Conservation (phyloP, 2,329 filamentous ascomycete species). For the Epichloe bromicola region DNA sequence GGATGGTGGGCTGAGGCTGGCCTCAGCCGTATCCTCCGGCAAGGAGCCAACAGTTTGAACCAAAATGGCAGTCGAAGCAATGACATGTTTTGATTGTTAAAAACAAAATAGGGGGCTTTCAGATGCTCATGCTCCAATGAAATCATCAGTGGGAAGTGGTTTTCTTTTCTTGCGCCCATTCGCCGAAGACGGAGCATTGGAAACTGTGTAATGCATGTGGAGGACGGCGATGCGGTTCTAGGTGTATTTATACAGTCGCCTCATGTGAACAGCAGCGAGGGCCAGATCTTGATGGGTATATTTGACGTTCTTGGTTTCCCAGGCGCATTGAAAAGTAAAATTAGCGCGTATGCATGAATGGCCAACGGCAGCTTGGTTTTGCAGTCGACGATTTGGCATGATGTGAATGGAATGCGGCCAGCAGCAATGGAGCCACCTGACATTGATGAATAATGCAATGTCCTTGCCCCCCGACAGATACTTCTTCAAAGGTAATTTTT, state of each 20-base stretch:
- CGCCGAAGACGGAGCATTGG: not conserved
- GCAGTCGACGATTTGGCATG: no score
- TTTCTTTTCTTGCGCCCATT: no score
- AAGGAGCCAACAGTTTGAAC: constrained; percentile 10
- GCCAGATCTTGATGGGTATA: not conserved
- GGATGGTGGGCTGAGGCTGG: constrained; percentile 69
- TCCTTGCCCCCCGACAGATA: no score
- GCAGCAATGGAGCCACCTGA: no score
- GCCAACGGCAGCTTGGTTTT: not conserved
- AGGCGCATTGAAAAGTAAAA: not conserved
- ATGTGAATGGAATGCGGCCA: not conserved
- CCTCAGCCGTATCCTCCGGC: constrained; percentile 43
- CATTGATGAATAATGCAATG: no score
- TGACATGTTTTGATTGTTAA: not conserved
- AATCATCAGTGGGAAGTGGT: not conserved
- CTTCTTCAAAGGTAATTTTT: no score
- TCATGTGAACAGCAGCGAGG: not conserved
- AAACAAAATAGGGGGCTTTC: no score
- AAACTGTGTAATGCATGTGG: not conserved
- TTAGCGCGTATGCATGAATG: not conserved
- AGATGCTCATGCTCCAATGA: no score
- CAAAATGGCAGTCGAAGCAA: not conserved
- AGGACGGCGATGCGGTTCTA: no score
- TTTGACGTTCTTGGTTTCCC: not conserved
- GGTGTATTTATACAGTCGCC: not conserved